Conservation (phyloP, 441 rosid species). For the Raphanus hybrid region DNA sequence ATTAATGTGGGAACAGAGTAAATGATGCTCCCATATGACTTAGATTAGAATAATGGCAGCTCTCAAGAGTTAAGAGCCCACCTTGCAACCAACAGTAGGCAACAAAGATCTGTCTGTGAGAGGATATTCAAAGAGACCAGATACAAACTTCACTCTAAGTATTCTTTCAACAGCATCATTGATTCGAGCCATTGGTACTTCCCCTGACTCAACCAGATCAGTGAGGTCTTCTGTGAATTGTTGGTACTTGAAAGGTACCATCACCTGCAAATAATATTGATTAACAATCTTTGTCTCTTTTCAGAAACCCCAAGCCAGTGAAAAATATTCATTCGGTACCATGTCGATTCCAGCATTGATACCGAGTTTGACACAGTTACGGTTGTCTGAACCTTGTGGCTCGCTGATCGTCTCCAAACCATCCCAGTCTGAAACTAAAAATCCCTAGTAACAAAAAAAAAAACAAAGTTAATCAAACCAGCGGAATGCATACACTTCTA, state of each 20-base stretch:
- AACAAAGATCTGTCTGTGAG: slow-evolving; percentile 68
- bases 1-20: background rate
- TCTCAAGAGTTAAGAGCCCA: slow-evolving; percentile 26
- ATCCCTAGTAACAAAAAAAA: slow-evolving; percentile 55
- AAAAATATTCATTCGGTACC: slow-evolving; percentile 47
- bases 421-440: slow-evolving; percentile 85
- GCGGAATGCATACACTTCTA: slow-evolving; percentile 19
- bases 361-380: slow-evolving; percentile 56
- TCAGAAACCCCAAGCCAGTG: slow-evolving; percentile 50
- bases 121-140: slow-evolving; percentile 84
- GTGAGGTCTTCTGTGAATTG: slow-evolving; percentile 56
- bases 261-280: slow-evolving; percentile 71
- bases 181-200: slow-evolving; percentile 66
- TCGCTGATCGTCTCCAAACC: slow-evolving; percentile 55
- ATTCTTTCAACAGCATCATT: slow-evolving; percentile 85
- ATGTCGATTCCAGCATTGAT: slow-evolving; percentile 90
- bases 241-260: slow-evolving; percentile 68
- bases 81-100: slow-evolving; percentile 76
- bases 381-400: slow-evolving; percentile 67
- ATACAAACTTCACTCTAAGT: slow-evolving; percentile 83
- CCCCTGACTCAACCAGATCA: slow-evolving; percentile 69
- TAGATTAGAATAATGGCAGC: background rate
- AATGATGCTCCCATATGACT: background rate
- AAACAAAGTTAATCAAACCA: background rate
- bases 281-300: slow-evolving; percentile 53